A percentile compares a stretch with the other conserved stretches of the same genome.
Evolutionary conservation across 495 filamentous ascomycete species (phyloP).

Genomic region (Jackrogersella minutella): DNA sequence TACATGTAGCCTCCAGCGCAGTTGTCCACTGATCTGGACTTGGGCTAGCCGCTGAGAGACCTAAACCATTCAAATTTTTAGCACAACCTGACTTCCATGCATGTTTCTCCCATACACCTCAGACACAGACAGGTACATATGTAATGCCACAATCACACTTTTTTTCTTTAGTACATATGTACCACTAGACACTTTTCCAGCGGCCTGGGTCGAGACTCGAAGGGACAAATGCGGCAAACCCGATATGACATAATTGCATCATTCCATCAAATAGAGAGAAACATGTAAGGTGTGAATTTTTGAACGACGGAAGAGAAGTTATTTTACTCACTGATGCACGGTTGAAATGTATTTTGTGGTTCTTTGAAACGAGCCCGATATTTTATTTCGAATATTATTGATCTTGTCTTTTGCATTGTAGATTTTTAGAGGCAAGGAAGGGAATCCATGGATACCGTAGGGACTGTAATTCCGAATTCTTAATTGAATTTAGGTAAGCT

Average conservation of each 20-base stretch:
- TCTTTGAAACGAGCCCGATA: too few relatives aligned
- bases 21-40: conserved; percentile 28
- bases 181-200: conserved; percentile 12
- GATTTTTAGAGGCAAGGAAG: not conserved
- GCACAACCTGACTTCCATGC: not conserved
- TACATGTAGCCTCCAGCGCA: conserved; percentile 1
- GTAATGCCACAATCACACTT: conserved; percentile 10
- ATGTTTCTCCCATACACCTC: not conserved
- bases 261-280: not conserved
- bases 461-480: not conserved
- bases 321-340: too few relatives aligned
- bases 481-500: not conserved
- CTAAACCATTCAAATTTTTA: not conserved
- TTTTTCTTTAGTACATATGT: conserved; percentile 2
- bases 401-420: too few relatives aligned
- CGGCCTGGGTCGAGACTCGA: conserved; percentile 30
- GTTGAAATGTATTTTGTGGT: too few relatives aligned
- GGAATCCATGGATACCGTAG: not conserved
- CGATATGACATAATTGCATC: conserved; percentile 38
- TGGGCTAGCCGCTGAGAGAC: conserved; percentile 23
- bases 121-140: not conserved
- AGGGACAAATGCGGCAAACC: conserved; percentile 24
- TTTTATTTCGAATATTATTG: too few relatives aligned
- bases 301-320: too few relatives aligned
- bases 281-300: not conserved